Evolutionary conservation across 192 early-diverging fungal species (phyloP).

Genomic region (Podila verticillata): DNA sequence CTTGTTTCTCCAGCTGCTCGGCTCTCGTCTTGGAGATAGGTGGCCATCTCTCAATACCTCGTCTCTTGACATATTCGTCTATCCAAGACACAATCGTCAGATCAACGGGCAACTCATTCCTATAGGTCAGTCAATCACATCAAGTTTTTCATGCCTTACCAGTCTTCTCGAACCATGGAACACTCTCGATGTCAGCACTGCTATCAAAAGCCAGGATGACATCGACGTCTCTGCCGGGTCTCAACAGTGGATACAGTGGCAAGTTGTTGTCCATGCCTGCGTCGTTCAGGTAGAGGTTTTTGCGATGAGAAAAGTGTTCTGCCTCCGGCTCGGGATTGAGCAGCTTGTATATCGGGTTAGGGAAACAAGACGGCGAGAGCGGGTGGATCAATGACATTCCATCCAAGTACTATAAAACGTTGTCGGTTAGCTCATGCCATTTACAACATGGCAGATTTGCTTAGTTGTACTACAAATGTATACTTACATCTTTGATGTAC

Average conservation of each 20-base stretch:
- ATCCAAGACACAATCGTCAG: conserved; percentile 7
- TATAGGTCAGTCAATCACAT: background rate
- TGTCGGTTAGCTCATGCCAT: background rate
- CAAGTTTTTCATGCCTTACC: conserved; percentile 14
- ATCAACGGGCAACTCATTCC: too few species aligned
- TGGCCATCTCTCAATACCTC: conserved; percentile 70
- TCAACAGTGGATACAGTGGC: conserved; percentile 76
- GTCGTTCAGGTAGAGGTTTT: conserved; percentile 71
- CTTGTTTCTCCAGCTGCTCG: conserved; percentile 33
- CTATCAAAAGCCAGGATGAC: conserved; percentile 79
- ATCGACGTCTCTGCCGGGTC: conserved; percentile 74
- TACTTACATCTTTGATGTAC: conserved; percentile 45
- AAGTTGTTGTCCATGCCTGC: conserved; percentile 86
- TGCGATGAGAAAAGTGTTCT: conserved; percentile 27
- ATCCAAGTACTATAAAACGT: conserved; percentile 54
- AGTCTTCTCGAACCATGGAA: conserved; percentile 70
- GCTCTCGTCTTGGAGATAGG: conserved; percentile 42
- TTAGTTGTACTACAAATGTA: too few species aligned
- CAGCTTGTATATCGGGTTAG: conserved; percentile 73
- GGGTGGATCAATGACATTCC: conserved; percentile 65
- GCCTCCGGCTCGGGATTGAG: conserved; percentile 44
- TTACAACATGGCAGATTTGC: too few species aligned
- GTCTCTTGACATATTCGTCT: conserved; percentile 67
- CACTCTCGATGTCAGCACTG: conserved; percentile 75
- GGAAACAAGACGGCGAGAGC: conserved; percentile 72